Percentiles rank a stretch among this genome's conserved stretches.
These are phyloP conservation scores for Hanseniaspora nectarophila DNA, from an alignment of 805 yeast genomes.

Conservation along the genomic window DNA sequence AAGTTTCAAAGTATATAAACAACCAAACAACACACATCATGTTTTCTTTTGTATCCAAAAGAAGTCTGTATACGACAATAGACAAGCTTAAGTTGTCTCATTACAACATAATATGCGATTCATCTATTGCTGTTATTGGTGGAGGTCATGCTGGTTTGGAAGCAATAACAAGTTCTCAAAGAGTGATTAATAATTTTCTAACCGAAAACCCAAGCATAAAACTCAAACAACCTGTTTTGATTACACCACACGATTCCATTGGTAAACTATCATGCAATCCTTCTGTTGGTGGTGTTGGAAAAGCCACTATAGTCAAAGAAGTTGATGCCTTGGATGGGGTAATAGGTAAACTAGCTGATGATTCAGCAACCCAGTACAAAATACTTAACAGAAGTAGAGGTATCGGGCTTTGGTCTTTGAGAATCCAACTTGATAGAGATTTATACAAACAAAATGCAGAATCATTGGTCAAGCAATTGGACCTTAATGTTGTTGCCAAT, in stretches of 20 bases:
- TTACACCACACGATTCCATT: constrained; percentile 62
- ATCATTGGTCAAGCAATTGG: constrained; percentile 66
- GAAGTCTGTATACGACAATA: background rate
- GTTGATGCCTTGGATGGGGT: constrained; percentile 96
- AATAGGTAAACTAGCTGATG: constrained; percentile 72
- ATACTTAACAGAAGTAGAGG: constrained; percentile 71
- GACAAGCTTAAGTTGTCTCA: background rate
- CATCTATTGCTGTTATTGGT: constrained; percentile 57
- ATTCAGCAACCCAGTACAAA: constrained; percentile 85
- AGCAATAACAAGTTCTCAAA: constrained; percentile 87
- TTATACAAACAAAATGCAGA: constrained; percentile 40
- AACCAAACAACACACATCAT: background rate
- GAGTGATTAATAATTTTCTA: constrained; percentile 42
- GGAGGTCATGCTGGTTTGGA: constrained; percentile 99
- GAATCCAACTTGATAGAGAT: constrained; percentile 88
- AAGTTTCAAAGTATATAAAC: no score
- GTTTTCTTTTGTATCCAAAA: background rate
- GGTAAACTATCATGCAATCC: constrained; percentile 98
- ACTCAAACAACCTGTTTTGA: constrained; percentile 37
- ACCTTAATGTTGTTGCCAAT: constrained; percentile 46
- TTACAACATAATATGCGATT: constrained; percentile 8
- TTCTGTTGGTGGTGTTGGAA: constrained; percentile 96
- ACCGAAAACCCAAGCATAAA: constrained; percentile 36
- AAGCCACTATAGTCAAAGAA: constrained; percentile 83
- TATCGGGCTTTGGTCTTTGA: constrained; percentile 97